Base-by-base conservation (phyloP, 306 rosid genomes). In the Parietaria judaica region DNA sequence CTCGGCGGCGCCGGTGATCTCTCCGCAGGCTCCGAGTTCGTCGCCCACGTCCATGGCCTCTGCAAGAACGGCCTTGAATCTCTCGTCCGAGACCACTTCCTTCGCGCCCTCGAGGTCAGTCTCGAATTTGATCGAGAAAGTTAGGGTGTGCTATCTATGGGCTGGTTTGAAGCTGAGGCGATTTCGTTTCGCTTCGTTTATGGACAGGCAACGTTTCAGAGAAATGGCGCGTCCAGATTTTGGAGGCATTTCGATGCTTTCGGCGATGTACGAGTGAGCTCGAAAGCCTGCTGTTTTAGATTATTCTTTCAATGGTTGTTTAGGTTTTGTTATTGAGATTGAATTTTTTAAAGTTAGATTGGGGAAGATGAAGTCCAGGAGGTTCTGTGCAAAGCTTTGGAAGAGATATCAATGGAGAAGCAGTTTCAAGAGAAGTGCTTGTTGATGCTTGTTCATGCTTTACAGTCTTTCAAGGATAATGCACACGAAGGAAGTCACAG, bases 361-460 rank as follows among this genome's bases (percentile, higher is more conserved):
- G 55, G 72, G 5, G 84, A 80, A 75, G 87, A 72, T 53, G 90
- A 85, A 69, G 78, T 85, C 68, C 83, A 84, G 76, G 78, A 65
- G 64, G 86, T 78, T 56, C 71, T 91, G 70, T 75, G 69, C 65
- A 75, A 72, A 50, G 90, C 95, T 54, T 67, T 91, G 80, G 98
- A 87, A 79, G 98, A 83, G 67, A 79, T 87, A 31, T 71, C 87
- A 54, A 16, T 63, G 79, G 96, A 91, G 64, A 91, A 87, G 76
- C 83, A 80, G 67, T 85, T 80, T 69, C 92, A 85, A 68, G 89
- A 87, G 79, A 87, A 91, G 78, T 87, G 88, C 53, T 64, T 91
- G 73, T 77, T 74, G 38, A 77, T 80, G 63, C 63, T 91, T 70
- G 86, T 80, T 59, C 87, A 80, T 62, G 91, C 92, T 80, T 75